Base-by-base conservation (phyloP, 2,329 filamentous ascomycete species). In the Neopestalotiopsis sp. region DNA sequence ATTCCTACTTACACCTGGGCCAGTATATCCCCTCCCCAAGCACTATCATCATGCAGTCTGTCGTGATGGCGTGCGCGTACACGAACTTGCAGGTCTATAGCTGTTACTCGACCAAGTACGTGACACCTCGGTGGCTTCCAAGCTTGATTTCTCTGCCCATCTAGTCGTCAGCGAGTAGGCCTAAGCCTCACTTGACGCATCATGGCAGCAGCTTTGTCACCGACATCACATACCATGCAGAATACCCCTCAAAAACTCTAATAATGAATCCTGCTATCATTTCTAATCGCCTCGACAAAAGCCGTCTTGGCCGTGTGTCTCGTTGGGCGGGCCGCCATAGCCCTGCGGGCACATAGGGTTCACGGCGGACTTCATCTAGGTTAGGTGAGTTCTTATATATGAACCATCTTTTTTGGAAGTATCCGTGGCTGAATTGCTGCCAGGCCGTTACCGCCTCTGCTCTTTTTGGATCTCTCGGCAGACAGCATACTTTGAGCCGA, bases 281-380 rank as follows among this genome's bases (percentile, higher is more conserved):
- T 53, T 53, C 3, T 17, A 53, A n/a, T 53, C 45, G n/a, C 20
- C 45, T 53, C 45, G 45, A n/a, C 45, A 24, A 53, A 20, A 10
- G 45, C 45, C 24, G 24, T 28, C 24, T 28, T 28, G 24, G 24
- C 24, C 45, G 45, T 53, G 45, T 53, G 45, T 17, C 45, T 53
- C 34, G 34, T 28, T 13, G 42, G 42, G n/a, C 45, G 14, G n/a
- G 45, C 45, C 45, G 45, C 20, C 45, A 17, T 17, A 53, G 45
- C 45, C 45, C 45, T 53, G 17, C 17, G 45, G 17, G 20, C 45
- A 17, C n/a, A 24, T 53, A 53, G 45, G 45, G 45, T 53, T 53
- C n/a, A 53, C n/a, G n/a, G 45, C 45, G 45, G 45, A 17, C 45
- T n/a, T 53, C 45, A 53, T 53, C 45, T 53, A 53, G 45, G 45